Evolutionary conservation across 345 rosid genomes (phyloP), one percentile per base, ranked within the genome.

Genomic region (Eucalyptus tenuipes): DNA sequence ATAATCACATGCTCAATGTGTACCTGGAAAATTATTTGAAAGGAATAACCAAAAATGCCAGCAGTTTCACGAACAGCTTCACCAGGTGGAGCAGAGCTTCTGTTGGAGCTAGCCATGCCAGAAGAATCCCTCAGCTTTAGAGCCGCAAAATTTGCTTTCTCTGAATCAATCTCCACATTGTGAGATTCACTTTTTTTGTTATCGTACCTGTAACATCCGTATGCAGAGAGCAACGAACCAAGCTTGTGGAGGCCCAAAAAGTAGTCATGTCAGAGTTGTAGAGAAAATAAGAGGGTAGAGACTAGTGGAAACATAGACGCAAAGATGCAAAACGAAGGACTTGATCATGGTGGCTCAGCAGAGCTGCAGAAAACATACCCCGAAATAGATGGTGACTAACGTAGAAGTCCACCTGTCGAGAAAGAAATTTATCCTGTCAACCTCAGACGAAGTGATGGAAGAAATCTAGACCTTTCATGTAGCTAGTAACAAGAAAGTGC

Each of bases 21-120:
- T 33, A 97, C 99, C 99, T 98, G 99, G 93, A 97, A 98, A 81
- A 95, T 89, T 85, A 96, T 93, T 86, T 97, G 99, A 87, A 98
- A 97, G 86, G 93, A 61, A 89, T 93, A 92, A 27, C 92, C 97
- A 96, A 92, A 94, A 86, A 91, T 86, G 79, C 95, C 92, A 88
- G 98, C 97, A 68, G 94, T 93, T 92, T 92, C 90, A 59, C 94
- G 92, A 91, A 49, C 90, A 49, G 47, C 90, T 49, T 86, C 90
- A 49, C 88, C 88, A 85, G 66, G 88, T 71, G 86, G 50, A 89
- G 82, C 90, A 45, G 93, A 88, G 86, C 79, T 92, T 90, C 94
- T 95, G 57, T 47, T 90, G 53, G 91, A 88, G 40, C 40, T 89
- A 87, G 90, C 84, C 85, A 59, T 33, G 10, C 37, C 89, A 42